These are phyloP conservation scores for Mimosa pudica DNA, from an alignment of 306 rosid species.

Conservation along the genomic window DNA sequence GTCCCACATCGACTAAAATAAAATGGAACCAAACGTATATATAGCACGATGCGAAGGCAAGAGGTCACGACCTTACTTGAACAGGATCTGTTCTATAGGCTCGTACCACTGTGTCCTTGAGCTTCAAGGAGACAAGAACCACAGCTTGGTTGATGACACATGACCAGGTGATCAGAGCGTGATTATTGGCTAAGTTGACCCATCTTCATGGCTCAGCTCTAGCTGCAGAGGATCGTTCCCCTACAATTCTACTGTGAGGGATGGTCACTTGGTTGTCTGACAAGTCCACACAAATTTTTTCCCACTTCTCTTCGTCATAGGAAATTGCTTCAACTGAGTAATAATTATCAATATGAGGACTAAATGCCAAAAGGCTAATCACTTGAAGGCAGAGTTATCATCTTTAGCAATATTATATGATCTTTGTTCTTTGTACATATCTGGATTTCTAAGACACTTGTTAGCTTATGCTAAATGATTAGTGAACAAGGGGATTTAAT, in stretches of 20 bases:
- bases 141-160: neutral
- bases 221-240: neutral
- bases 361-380: neutral
- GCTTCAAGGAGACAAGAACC: neutral
- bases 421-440: too few relatives aligned
- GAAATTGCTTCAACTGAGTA: neutral
- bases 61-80: neutral
- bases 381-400: neutral
- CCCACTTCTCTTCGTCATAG: neutral
- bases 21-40: neutral
- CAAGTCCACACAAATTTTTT: neutral
- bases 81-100: neutral
- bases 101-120: neutral
- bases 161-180: neutral
- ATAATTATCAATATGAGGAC: neutral
- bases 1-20: neutral
- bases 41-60: fast-evolving
- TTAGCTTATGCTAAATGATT: too few relatives aligned
- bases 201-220: neutral
- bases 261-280: neutral
- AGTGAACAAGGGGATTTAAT: too few relatives aligned
- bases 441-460: too few relatives aligned
- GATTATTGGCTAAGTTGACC: neutral
- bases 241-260: neutral
- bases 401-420: too few relatives aligned